These are phyloP conservation scores for Fusarium burgessii DNA, from an alignment of 2,329 filamentous ascomycete species.

Conservation along the genomic window DNA sequence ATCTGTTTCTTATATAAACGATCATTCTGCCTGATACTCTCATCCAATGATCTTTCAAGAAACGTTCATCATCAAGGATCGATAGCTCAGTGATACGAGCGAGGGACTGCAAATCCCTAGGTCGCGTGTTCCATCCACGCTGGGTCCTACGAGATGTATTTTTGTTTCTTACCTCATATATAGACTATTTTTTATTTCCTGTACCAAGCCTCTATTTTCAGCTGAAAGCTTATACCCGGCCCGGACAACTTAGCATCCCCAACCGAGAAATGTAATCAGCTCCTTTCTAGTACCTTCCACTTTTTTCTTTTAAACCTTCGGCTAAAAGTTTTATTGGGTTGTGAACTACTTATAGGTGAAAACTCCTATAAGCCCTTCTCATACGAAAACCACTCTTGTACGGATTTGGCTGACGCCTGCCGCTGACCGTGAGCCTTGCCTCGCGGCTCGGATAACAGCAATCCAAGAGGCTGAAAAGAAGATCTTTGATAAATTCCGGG, in stretches of 20 bases:
- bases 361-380: no score
- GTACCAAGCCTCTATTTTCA: no score
- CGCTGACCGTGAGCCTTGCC: no score
- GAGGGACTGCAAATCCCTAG: constrained; percentile 44
- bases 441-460: no score
- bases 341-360: no score
- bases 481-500: constrained; percentile 15
- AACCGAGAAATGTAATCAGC: no score
- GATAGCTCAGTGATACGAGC: constrained; percentile 43
- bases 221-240: no score
- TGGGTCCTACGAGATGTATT: constrained; percentile 14
- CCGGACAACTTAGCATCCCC: no score
- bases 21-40: fast-evolving
- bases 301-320: neutral
- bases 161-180: neutral
- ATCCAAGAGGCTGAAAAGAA: neutral
- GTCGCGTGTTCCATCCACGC: constrained; percentile 43
- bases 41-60: neutral
- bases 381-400: neutral
- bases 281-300: no score
- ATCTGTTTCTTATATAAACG: fast-evolving
- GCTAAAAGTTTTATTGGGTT: no score
- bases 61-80: constrained; percentile 7
- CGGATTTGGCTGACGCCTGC: neutral
- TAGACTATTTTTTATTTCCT: neutral